Conservation (phyloP, 2,329 filamentous ascomycete genomes). For the Pseudocercospora fijiensis region DNA sequence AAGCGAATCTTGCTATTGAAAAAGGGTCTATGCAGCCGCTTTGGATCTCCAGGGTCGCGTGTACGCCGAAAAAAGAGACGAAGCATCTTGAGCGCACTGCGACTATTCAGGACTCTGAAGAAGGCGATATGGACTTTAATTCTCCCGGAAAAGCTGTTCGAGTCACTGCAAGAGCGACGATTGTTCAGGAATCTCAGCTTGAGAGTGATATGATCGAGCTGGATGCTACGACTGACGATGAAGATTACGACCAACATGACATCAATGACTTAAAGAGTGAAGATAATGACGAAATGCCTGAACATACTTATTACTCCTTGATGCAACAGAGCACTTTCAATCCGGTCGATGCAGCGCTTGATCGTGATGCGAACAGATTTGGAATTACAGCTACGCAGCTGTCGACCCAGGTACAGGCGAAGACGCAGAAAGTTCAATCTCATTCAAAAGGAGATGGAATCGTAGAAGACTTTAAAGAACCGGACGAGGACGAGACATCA, state of each 20-base stretch:
- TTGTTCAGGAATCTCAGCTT: constrained; percentile 13
- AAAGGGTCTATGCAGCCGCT: neutral
- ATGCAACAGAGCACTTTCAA: constrained; percentile 25
- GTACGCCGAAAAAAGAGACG: constrained; percentile 16
- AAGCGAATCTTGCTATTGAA: neutral
- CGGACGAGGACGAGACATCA: neutral
- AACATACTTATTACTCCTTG: constrained; percentile 7
- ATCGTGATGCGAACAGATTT: constrained; percentile 24
- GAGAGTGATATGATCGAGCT: constrained; percentile 5
- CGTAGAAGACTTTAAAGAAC: neutral
- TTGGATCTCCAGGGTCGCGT: constrained; percentile 13
- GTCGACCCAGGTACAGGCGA: constrained; percentile 6
- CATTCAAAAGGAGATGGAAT: neutral
- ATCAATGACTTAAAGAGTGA: neutral
- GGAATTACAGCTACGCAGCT: constrained; percentile 19
- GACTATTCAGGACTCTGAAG: constrained; percentile 22
- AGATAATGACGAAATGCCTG: constrained; percentile 6
- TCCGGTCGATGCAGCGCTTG: constrained; percentile 24
- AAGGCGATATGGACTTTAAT: constrained; percentile 13
- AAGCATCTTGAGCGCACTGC: constrained; percentile 9
- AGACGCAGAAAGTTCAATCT: neutral
- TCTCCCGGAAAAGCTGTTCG: neutral
- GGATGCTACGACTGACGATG: constrained; percentile 3
- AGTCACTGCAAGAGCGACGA: neutral
- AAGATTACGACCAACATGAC: constrained; percentile 9